These are phyloP conservation scores for Cornus kousa DNA, from an alignment of 148 eudicot genomes.

Conservation along the genomic window DNA sequence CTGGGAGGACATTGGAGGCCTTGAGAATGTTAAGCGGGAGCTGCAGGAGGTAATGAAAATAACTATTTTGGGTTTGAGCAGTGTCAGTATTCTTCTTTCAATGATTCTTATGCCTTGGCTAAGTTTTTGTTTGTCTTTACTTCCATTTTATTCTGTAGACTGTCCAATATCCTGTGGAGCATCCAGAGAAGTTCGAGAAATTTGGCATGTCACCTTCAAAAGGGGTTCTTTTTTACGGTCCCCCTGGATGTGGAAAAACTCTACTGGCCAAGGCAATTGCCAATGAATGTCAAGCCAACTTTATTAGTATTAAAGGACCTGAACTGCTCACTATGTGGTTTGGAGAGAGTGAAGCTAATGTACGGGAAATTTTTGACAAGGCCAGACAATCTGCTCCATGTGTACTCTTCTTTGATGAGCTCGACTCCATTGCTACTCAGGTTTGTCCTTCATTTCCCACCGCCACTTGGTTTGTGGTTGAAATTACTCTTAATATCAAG, in stretches of 20 bases:
- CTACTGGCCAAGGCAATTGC: slow-evolving; percentile 59
- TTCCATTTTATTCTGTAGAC: slow-evolving; percentile 27
- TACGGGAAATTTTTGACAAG: slow-evolving; percentile 56
- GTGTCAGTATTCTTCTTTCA: not conserved
- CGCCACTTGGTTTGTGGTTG: not conserved
- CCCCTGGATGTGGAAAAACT: slow-evolving; percentile 45
- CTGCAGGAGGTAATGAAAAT: slow-evolving; percentile 35
- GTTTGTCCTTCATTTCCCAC: slow-evolving; percentile 3
- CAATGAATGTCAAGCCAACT: slow-evolving; percentile 53
- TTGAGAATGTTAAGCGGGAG: slow-evolving; percentile 43
- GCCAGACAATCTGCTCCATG: slow-evolving; percentile 56
- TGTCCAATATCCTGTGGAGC: slow-evolving; percentile 61
- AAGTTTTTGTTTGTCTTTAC: not conserved
- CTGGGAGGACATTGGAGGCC: slow-evolving; percentile 49
- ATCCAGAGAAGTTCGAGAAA: slow-evolving; percentile 50
- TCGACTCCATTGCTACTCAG: slow-evolving; percentile 62
- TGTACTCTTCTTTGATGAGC: slow-evolving; percentile 56
- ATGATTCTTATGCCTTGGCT: not conserved
- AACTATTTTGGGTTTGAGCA: not conserved
- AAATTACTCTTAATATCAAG: not conserved
- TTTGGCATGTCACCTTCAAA: slow-evolving; percentile 53
- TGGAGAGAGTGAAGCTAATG: slow-evolving; percentile 64
- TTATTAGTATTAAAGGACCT: slow-evolving; percentile 52
- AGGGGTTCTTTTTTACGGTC: slow-evolving; percentile 38
- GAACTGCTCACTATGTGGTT: slow-evolving; percentile 64